Base-by-base conservation (phyloP, 208 protist genomes). In the Trypanosoma platydactyli region DNA sequence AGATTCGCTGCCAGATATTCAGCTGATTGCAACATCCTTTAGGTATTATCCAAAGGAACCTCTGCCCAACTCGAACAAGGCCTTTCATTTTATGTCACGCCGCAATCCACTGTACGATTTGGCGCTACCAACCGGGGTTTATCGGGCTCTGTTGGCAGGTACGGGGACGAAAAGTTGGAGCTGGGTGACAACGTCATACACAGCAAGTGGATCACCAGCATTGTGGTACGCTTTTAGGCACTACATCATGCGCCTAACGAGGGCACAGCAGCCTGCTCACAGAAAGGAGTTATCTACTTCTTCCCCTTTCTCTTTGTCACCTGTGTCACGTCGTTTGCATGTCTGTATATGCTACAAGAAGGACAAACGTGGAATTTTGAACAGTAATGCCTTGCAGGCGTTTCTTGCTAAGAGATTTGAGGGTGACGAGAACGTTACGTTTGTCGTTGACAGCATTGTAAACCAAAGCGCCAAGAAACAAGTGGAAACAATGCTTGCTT, bases 281-380 rank as follows among this genome's bases (percentile, higher is more conserved):
- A 16, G 50, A 0, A 33, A 25, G 12, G 20, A 33, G 5, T 46
- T 27, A 2, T 5, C 49, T 55, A n/a, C n/a, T n/a, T n/a, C n/a
- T n/a, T n/a, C n/a, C n/a, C n/a, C n/a, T n/a, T n/a, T n/a, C n/a
- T 25, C 51, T 6, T 27, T 35, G 51, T 3, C 51, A 7, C 24
- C 49, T 20, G 4, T 40, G 29, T 30, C 16, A 48, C 50, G 72
- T 45, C 51, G 27, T 15, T 27, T 68, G n/a, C 63, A 51, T 5
- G 67, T 78, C 22, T 57, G 45, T 27, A 67, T 78, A 35, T 78
- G 72, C 44, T 25, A 74, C 18, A 78, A 78, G 48, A 40, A 70
- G 40, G 60, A 68, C 24, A 78, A 78, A 45, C 66, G 72, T 6
- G 72, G 72, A 11, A 68, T 78, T 45, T 5, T 58, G 11, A 78